Percentiles rank a stretch among this genome's conserved stretches.
phyloP scores from a whole-genome alignment of 768 basidiomycete genomes.

The Amanita fuliginea region DNA sequence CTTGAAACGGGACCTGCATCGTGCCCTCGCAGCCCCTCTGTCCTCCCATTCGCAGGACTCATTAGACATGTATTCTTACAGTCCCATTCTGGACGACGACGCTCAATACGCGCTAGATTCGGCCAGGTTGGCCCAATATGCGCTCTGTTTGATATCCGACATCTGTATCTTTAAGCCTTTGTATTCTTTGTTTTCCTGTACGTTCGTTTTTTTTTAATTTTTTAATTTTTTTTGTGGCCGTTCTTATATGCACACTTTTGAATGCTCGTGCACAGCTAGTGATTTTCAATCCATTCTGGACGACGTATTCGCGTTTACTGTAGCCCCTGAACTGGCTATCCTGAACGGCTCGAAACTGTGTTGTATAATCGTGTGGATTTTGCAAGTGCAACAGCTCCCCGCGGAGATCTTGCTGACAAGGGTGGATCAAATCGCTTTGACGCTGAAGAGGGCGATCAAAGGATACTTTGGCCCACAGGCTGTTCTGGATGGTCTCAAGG shows the following conservation, averaged over 20 bases:
- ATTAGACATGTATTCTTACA: conserved; percentile 11
- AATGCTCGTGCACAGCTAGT: conserved; percentile 23
- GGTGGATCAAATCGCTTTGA: conserved; percentile 19
- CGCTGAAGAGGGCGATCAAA: conserved; percentile 25
- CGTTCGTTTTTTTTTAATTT: too few species aligned
- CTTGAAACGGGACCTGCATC: conserved; percentile 41
- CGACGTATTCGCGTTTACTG: conserved; percentile 32
- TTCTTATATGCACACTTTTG: too few species aligned
- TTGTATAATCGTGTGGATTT: conserved; percentile 36
- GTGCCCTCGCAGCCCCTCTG: conserved; percentile 27
- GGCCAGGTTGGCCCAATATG: conserved; percentile 38
- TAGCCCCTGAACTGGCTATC: conserved; percentile 20
- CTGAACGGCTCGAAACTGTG: conserved; percentile 32
- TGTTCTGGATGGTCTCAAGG: conserved; percentile 23
- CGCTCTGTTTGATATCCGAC: conserved; percentile 38
- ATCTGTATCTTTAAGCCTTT: conserved; percentile 38
- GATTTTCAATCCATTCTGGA: conserved; percentile 33
- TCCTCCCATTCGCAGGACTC: conserved; percentile 8
- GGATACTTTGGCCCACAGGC: conserved; percentile 19
- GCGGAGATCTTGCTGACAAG: conserved; percentile 21
- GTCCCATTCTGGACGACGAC: conserved; percentile 20
- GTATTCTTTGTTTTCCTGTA: conserved; percentile 38
- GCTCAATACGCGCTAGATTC: conserved; percentile 29
- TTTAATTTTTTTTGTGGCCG: too few species aligned
- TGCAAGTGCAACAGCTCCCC: conserved; percentile 40